Base-by-base conservation (phyloP, 768 basidiomycete genomes). In the Leccinellum luteum region DNA sequence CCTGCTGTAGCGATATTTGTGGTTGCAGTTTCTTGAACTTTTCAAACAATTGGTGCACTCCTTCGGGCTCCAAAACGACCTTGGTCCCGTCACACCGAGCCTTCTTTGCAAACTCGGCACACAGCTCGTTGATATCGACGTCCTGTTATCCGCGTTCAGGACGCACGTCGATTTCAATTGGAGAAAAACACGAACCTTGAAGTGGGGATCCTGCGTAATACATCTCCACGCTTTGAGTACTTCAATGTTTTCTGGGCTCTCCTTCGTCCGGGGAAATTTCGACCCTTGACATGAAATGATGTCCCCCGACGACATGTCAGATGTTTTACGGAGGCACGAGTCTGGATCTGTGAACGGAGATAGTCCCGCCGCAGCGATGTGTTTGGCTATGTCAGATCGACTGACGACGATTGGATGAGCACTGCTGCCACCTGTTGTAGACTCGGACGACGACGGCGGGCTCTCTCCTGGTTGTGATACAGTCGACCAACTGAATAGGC, bases 11-110 rank as follows among this genome's bases (percentile, higher is more conserved):
- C 34, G 47, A 23, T 47, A 61, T 43, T 51, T 61, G 59, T 48
- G 58, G 49, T 13, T 57, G 66, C 50, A 52, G 41, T 54, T 72
- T 72, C 54, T 74, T 67, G 43, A 81, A 73, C 49, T 65, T 73
- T 61, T 80, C 77, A 59, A 82, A 72, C 50, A 81, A 70, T 41
- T 76, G 73, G 52, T 70, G 72, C 57, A 81, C 75, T 35, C 77
- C 72, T 57, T 75, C 70, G 6, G 79, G 78, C 59, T 82, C 89
- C 49, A 93, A 72, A 19, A 92, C 91, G 38, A 92, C 87, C 74
- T 89, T 90, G 27, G 84, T 85, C 35, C 92, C 92, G 59, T 92
- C 91, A 66, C 92, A 94, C 47, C 84, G 80, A 48, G 92, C 92
- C 75, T 94, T 93, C 66, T 73, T 81, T 48, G 89, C 81, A 67